Conservation (phyloP, 306 rosid species). For the Cicer yamashitae region DNA sequence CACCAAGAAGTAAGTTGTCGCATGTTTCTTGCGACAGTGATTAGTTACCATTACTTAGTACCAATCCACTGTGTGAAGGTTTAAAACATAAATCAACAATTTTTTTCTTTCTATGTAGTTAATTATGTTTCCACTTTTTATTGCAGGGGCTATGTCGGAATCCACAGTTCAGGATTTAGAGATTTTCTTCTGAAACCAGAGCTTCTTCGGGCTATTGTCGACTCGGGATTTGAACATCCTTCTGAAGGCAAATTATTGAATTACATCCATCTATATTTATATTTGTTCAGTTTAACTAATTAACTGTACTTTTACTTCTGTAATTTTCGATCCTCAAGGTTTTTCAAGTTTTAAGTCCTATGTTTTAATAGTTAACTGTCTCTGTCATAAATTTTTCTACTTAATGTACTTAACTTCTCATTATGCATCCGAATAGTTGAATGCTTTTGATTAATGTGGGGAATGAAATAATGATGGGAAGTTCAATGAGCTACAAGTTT, state of each 20-base stretch:
- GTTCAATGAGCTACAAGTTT: not conserved
- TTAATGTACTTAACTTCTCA: not conserved
- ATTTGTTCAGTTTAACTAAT: not conserved
- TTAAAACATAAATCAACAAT: not conserved
- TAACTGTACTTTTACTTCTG: not conserved
- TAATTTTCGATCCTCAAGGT: not conserved
- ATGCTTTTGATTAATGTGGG: not conserved
- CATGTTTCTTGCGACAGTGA: not conserved
- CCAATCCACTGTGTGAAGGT: not conserved
- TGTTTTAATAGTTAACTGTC: not conserved
- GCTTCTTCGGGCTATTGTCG: slow-evolving; percentile 98
- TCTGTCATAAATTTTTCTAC: not conserved
- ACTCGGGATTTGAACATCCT: slow-evolving; percentile 99
- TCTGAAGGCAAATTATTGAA: slow-evolving; percentile 76
- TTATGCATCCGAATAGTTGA: not conserved
- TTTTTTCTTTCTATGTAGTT: not conserved
- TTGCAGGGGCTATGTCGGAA: slow-evolving; percentile 94
- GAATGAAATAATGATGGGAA: not conserved
- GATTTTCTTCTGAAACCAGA: slow-evolving; percentile 99
- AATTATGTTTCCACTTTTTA: not conserved
- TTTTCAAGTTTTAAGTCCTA: not conserved
- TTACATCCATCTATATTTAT: not conserved
- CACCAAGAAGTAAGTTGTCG: slow-evolving; percentile 72
- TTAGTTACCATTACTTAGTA: not conserved
- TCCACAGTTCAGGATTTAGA: slow-evolving; percentile 99